Evolutionary conservation across 1,284 basidiomycete genomes (phyloP), one percentile per base, ranked within the genome.

Genomic region (Heterobasidion annosum): DNA sequence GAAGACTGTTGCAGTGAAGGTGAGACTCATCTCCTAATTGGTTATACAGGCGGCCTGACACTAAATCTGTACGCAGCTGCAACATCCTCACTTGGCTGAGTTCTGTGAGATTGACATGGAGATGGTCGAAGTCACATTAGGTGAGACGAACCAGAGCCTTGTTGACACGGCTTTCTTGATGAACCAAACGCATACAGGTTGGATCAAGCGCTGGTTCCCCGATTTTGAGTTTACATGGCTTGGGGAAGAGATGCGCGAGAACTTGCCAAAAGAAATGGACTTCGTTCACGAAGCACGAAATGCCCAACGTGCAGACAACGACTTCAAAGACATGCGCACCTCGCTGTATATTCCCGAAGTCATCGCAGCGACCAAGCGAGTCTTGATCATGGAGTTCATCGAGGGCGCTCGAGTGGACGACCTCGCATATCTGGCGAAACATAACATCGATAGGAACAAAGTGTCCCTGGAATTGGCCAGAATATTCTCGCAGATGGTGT

Each of bases 181-280:
- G 32, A 52, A 12, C 25, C 19, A 40, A 32, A 42, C 46, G 67
- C 13, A 63, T 66, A 54, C 59, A 85, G 83, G 85, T 32, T 88
- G 91, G 79, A 88, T 99, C 62, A 97, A 96, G 67, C 82, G 83
- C 58, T 84, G 91, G 73, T 91, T 91, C 65, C 88, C 87, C 0
- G 82, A 91, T 42, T 97, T 97, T 63, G 95, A 97, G 67, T 94
- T 98, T 64, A 88, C 88, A 0, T 98, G 95, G 96, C 78, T 98
- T 8, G 87, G 83, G 2, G 88, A 93, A 64, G 94, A 97, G 71
- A 94, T 96, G 91, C 82, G 90, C 52, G 82, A 88, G 63, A 95
- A 94, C 69, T 72, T 97, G 44, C 94, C 96, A 0, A 89, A 93
- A 61, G 97, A 99, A 70, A 93, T 98, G 90, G 84, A 97, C 68